Conservation (phyloP, 352 stramenopile species). For the Phytophthora cactorum region DNA sequence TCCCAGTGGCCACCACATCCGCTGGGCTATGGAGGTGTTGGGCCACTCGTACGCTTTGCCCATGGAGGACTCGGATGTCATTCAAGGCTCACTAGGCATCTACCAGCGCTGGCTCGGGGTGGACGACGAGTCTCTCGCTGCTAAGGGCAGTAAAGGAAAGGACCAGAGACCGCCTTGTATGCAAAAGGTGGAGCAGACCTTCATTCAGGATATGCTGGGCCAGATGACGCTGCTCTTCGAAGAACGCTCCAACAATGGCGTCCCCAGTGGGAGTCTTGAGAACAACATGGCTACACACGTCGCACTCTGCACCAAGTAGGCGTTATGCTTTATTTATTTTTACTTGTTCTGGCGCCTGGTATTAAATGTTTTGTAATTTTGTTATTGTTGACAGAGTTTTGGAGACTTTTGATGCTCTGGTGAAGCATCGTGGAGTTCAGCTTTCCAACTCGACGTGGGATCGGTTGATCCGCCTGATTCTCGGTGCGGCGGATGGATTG, state of each 20-base stretch:
- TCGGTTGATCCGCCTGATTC: constrained; percentile 77
- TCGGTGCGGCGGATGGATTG: constrained; percentile 78
- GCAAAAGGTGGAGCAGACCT: constrained; percentile 84
- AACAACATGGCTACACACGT: constrained; percentile 72
- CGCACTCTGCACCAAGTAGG: constrained; percentile 72
- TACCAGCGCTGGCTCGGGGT: constrained; percentile 87
- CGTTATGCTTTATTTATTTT: neutral
- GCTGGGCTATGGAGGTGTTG: constrained; percentile 88
- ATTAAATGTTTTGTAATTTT: constrained; percentile 8
- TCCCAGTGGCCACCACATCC: constrained; percentile 77
- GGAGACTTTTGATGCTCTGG: constrained; percentile 78
- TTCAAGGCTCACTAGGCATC: constrained; percentile 74
- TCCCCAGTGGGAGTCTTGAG: constrained; percentile 24
- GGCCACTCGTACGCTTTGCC: constrained; percentile 85
- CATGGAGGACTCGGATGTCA: constrained; percentile 87
- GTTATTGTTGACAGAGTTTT: constrained; percentile 53
- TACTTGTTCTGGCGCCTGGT: neutral
- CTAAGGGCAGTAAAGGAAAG: constrained; percentile 33
- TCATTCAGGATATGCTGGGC: constrained; percentile 87
- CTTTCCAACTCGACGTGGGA: constrained; percentile 85
- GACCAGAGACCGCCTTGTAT: constrained; percentile 75
- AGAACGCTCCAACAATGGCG: constrained; percentile 51
- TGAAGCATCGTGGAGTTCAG: constrained; percentile 64
- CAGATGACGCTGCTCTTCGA: constrained; percentile 91
- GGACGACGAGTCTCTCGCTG: constrained; percentile 30